These are phyloP conservation scores for Ogataea nonfermentans DNA, from an alignment of 805 yeast species.

Conservation along the genomic window DNA sequence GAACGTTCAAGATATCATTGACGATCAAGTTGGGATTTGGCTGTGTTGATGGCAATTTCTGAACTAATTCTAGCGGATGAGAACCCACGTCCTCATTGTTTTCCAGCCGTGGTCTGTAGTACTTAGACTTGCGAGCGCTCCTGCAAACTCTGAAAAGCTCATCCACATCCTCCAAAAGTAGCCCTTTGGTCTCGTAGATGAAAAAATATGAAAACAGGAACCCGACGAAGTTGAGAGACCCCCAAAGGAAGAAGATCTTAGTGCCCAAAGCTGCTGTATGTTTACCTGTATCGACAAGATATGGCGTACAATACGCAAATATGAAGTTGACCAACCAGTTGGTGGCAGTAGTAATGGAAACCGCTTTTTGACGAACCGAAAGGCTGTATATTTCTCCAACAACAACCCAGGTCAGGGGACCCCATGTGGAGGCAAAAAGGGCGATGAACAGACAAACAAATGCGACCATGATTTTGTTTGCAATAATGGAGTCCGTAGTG, in stretches of 20 bases:
- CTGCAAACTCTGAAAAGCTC: constrained; percentile 63
- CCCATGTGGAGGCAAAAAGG: constrained; percentile 80
- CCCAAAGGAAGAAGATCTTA: constrained; percentile 79
- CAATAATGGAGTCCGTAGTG: constrained; percentile 43
- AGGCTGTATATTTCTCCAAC: constrained; percentile 66
- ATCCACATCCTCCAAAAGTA: constrained; percentile 79
- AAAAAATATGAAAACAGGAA: constrained; percentile 60
- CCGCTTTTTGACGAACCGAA: constrained; percentile 74
- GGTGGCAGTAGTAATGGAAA: constrained; percentile 71
- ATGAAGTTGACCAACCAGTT: constrained; percentile 79
- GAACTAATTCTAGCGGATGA: background rate
- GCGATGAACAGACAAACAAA: constrained; percentile 74
- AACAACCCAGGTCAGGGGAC: constrained; percentile 75
- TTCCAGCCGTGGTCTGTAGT: constrained; percentile 37
- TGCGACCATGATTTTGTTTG: constrained; percentile 54
- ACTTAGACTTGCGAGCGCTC: constrained; percentile 49
- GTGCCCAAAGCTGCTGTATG: constrained; percentile 71
- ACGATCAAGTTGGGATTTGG: constrained; percentile 20
- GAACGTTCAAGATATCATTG: constrained; percentile 32
- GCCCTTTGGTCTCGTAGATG: constrained; percentile 78
- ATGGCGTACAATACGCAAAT: constrained; percentile 75
- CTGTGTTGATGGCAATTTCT: background rate
- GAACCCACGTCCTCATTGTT: constrained; percentile 2
- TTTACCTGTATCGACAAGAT: constrained; percentile 62
- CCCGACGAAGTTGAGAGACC: constrained; percentile 60